Conservation (phyloP, 306 rosid species). For the Gynostemma pentaphyllum region DNA sequence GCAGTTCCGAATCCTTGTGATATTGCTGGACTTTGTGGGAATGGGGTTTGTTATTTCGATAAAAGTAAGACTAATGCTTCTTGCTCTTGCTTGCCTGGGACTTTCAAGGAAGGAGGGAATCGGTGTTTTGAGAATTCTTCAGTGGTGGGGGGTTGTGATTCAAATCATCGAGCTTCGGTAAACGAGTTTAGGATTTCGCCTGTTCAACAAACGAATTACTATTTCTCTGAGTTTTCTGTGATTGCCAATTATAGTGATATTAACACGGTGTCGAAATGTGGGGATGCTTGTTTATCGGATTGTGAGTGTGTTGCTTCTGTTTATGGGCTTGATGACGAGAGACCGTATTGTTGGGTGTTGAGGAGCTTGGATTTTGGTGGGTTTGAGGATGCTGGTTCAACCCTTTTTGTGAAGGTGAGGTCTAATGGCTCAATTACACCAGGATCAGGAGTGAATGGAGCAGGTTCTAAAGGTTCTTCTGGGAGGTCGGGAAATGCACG, state of each 20-base stretch:
- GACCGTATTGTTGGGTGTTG: constrained; percentile 73
- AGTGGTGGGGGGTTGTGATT: constrained; percentile 44
- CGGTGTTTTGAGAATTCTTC: constrained; percentile 67
- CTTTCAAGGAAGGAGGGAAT: constrained; percentile 36
- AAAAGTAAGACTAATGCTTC: constrained; percentile 55
- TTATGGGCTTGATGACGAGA: constrained; percentile 73
- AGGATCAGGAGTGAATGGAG: constrained; percentile 22
- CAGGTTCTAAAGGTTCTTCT: constrained; percentile 31
- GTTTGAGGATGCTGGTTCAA: constrained; percentile 71
- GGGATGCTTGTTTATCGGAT: constrained; percentile 69
- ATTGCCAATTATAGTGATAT: constrained; percentile 75
- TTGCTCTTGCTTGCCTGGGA: constrained; percentile 79
- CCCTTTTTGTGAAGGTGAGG: constrained; percentile 63
- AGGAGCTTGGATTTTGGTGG: constrained; percentile 84
- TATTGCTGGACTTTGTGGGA: constrained; percentile 88
- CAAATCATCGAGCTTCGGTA: constrained; percentile 21
- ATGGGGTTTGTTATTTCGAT: constrained; percentile 68
- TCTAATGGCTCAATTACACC: constrained; percentile 39
- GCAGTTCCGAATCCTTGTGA: constrained; percentile 84
- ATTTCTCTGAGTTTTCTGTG: constrained; percentile 61
- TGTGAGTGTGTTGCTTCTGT: constrained; percentile 92
- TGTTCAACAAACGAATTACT: constrained; percentile 73
- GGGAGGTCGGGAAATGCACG: constrained; percentile 29
- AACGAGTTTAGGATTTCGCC: constrained; percentile 38
- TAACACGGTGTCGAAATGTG: constrained; percentile 53